These are phyloP conservation scores for Thermochaetoides dissita DNA, from an alignment of 2,329 filamentous ascomycete genomes.

Conservation along the genomic window DNA sequence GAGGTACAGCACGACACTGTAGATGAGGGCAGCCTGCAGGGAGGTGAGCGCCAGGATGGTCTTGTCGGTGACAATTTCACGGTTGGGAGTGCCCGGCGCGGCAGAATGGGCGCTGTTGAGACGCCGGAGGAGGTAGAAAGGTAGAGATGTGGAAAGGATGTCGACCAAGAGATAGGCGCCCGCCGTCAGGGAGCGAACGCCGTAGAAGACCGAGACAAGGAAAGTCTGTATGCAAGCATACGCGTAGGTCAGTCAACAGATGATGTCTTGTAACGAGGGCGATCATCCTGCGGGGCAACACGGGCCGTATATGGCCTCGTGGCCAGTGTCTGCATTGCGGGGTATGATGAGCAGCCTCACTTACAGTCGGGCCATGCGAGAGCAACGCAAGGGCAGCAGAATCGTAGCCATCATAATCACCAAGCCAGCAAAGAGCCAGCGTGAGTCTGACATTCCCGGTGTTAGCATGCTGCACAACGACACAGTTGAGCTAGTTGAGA, in stretches of 20 bases:
- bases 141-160: conserved; percentile 52
- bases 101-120: conserved; percentile 50
- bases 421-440: conserved; percentile 58
- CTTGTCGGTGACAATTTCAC: conserved; percentile 50
- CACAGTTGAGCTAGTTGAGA: too few species aligned
- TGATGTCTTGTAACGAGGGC: too few species aligned
- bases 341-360: conserved; percentile 16
- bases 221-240: conserved; percentile 37
- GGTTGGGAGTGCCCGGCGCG: conserved; percentile 40
- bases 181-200: conserved; percentile 47
- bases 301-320: too few species aligned
- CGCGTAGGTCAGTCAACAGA: too few species aligned
- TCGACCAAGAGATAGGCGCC: conserved; percentile 53
- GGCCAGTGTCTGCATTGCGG: too few species aligned
- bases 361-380: conserved; percentile 58
- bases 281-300: too few species aligned
- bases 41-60: conserved; percentile 50
- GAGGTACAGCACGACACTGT: conserved; percentile 56
- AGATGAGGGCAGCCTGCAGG: conserved; percentile 57
- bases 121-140: conserved; percentile 61
- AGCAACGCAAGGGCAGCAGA: conserved; percentile 52
- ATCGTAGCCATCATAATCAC: conserved; percentile 61
- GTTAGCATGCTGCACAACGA: too few species aligned
- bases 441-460: too few species aligned
- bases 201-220: conserved; percentile 67